Conservation (phyloP, 1,284 basidiomycete species). For the Coniferiporia sulphurascens region DNA sequence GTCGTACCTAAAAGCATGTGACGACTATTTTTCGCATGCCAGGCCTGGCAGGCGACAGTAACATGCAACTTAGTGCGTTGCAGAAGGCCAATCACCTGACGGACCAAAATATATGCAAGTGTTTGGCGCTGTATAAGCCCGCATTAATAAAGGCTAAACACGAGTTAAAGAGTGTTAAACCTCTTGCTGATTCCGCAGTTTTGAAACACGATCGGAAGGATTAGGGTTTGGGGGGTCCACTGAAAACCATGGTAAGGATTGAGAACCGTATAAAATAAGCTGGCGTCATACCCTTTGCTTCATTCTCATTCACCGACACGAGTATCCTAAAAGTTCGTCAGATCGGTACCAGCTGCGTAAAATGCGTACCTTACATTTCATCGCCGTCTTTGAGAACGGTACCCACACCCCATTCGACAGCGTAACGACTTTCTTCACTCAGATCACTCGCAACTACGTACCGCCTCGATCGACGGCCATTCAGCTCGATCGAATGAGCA, state of each 20-base stretch:
- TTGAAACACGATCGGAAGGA: constrained; percentile 65
- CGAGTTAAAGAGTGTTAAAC: constrained; percentile 33
- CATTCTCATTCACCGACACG: constrained; percentile 91
- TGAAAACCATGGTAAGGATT: constrained; percentile 26
- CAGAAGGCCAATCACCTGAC: constrained; percentile 84
- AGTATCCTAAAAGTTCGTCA: constrained; percentile 47
- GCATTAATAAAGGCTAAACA: constrained; percentile 7
- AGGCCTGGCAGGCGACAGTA: constrained; percentile 86
- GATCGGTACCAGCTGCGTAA: constrained; percentile 4
- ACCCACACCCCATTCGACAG: constrained; percentile 94
- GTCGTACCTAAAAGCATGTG: constrained; percentile 83
- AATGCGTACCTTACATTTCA: constrained; percentile 52
- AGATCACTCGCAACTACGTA: constrained; percentile 94
- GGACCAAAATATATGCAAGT: constrained; percentile 79
- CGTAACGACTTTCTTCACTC: constrained; percentile 88
- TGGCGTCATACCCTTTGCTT: constrained; percentile 66
- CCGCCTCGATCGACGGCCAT: constrained; percentile 54
- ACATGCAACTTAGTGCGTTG: constrained; percentile 89
- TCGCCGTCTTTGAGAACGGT: constrained; percentile 95
- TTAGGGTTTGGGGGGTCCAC: constrained; percentile 77
- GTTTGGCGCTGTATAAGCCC: constrained; percentile 67
- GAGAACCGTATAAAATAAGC: constrained; percentile 6
- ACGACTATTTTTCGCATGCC: constrained; percentile 91
- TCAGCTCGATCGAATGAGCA: constrained; percentile 44
- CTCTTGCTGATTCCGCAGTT: constrained; percentile 85